phyloP scores from a whole-genome alignment of 1,284 basidiomycete genomes.

The Kwoniella shivajii region DNA sequence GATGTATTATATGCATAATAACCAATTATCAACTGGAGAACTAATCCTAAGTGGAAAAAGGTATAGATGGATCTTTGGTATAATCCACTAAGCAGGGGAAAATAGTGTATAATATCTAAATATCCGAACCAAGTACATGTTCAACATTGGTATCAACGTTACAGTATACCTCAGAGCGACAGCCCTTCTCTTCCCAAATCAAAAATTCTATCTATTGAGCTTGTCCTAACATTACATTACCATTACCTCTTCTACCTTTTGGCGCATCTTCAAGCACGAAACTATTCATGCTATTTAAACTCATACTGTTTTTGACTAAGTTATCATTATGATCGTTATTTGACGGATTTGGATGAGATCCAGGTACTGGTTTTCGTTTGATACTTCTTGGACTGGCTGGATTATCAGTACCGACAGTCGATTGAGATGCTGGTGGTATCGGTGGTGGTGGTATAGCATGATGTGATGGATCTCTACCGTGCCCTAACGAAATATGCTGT shows the following conservation, averaged over 20 bases:
- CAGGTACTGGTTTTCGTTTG: conserved; percentile 38
- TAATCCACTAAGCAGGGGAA: too few relatives aligned
- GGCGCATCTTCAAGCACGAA: conserved; percentile 43
- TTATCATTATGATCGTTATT: too few relatives aligned
- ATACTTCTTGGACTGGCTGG: conserved; percentile 17
- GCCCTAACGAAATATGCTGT: conserved; percentile 1
- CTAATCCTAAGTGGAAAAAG: too few relatives aligned
- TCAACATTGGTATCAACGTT: too few relatives aligned
- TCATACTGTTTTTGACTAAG: conserved; percentile 32
- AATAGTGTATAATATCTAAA: too few relatives aligned
- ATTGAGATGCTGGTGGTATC: too few relatives aligned
- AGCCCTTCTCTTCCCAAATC: too few relatives aligned
- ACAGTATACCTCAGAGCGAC: not conserved
- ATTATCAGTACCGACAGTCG: too few relatives aligned
- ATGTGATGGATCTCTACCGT: conserved; percentile 1
- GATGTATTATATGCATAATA: too few relatives aligned
- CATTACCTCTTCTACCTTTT: conserved; percentile 18
- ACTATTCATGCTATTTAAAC: conserved; percentile 34
- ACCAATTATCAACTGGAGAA: too few relatives aligned
- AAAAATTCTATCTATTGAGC: not conserved
- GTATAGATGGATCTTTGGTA: too few relatives aligned
- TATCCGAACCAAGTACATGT: too few relatives aligned
- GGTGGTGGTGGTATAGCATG: conserved; percentile 1
- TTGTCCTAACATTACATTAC: not conserved
- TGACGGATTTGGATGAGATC: not conserved